Evolutionary conservation across 1,284 basidiomycete species (phyloP).

Genomic region (Mycena sp.): DNA sequence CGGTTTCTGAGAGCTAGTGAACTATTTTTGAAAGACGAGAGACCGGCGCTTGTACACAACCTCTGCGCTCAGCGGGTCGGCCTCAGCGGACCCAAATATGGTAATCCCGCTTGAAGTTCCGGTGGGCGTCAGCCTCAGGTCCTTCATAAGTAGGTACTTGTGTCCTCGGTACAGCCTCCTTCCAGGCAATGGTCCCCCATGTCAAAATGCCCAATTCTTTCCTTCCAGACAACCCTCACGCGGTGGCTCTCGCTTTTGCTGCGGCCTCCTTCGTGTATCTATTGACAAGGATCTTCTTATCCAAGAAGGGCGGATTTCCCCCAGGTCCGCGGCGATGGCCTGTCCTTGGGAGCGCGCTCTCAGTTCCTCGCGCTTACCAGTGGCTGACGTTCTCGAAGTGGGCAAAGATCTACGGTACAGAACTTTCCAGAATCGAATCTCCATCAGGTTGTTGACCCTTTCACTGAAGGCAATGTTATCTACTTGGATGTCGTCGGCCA

Average conservation of each 20-base stretch:
- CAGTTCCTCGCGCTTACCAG: neutral
- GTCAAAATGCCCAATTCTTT: too few species aligned
- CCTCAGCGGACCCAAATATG: too few species aligned
- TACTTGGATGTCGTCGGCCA: constrained; percentile 36
- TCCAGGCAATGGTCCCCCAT: too few species aligned
- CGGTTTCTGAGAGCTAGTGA: too few species aligned
- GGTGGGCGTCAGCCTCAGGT: too few species aligned
- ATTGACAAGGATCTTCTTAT: neutral
- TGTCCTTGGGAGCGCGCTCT: neutral
- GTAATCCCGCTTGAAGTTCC: too few species aligned
- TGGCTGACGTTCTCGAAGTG: neutral
- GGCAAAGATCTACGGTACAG: neutral
- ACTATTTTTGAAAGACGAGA: too few species aligned
- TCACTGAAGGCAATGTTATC: constrained; percentile 1
- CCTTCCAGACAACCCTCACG: too few species aligned
- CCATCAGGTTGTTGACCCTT: neutral
- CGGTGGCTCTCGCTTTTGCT: neutral
- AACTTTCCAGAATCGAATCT: neutral
- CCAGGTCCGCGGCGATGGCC: constrained; percentile 1
- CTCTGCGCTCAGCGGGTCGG: too few species aligned
- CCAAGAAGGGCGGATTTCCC: neutral
- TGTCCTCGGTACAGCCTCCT: too few species aligned
- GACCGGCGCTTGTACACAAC: too few species aligned
- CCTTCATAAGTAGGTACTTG: too few species aligned
- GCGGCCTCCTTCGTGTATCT: neutral